Conservation (phyloP, 495 filamentous ascomycete genomes). For the Xanthoparmelia taractica region DNA sequence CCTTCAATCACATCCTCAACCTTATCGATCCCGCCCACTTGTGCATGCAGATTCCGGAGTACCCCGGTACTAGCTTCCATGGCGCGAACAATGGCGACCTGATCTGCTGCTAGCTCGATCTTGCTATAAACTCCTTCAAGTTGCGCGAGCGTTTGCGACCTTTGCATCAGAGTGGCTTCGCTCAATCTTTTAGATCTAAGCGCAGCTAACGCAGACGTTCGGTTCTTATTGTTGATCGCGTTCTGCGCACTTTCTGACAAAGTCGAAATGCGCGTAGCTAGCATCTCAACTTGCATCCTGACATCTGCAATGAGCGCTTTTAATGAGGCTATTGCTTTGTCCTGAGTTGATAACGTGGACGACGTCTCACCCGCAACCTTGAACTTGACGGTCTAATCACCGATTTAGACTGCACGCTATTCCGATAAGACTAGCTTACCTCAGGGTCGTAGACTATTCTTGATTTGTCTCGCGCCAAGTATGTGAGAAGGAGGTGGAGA, state of each 20-base stretch:
- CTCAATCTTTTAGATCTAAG: constrained; percentile 76
- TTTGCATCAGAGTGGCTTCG: constrained; percentile 60
- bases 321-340: constrained; percentile 71
- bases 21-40: constrained; percentile 67
- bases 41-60: constrained; percentile 61
- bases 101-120: constrained; percentile 78
- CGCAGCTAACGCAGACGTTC: constrained; percentile 62
- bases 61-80: constrained; percentile 72
- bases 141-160: constrained; percentile 64
- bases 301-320: constrained; percentile 58
- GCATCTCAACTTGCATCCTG: constrained; percentile 52
- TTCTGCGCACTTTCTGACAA: constrained; percentile 51
- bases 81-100: constrained; percentile 67
- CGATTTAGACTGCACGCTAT: constrained; percentile 14
- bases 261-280: constrained; percentile 46
- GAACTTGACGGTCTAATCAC: constrained; percentile 64
- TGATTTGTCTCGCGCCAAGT: constrained; percentile 61
- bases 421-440: constrained; percentile 33
- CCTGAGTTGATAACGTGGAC: constrained; percentile 57
- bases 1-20: constrained; percentile 69
- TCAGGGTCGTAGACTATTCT: constrained; percentile 57
- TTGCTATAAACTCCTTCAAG: constrained; percentile 71
- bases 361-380: constrained; percentile 39
- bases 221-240: constrained; percentile 62
- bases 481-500: constrained; percentile 61